These are phyloP conservation scores for Heterobasidion annosum DNA, from an alignment of 1,284 basidiomycete species.

Conservation along the genomic window DNA sequence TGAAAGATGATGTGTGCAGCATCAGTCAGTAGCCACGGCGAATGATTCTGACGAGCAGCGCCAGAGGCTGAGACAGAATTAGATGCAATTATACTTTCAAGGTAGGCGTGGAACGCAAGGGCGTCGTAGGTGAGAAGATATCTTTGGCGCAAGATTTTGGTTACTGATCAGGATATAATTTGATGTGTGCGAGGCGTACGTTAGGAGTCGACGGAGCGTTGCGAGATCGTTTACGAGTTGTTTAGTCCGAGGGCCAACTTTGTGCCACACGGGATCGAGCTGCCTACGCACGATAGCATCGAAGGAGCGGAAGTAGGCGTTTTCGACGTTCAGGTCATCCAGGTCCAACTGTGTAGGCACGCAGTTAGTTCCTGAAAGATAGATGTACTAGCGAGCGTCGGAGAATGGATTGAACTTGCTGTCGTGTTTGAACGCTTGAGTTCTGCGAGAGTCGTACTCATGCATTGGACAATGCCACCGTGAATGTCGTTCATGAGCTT, in stretches of 20 bases:
- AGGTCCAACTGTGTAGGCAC: slow-evolving; percentile 65
- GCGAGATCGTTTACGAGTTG: slow-evolving; percentile 87
- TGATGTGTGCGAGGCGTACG: slow-evolving; percentile 44
- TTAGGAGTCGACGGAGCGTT: slow-evolving; percentile 77
- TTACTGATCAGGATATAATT: background rate
- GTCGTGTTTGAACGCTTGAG: slow-evolving; percentile 83
- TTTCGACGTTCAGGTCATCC: slow-evolving; percentile 90
- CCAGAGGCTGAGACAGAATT: slow-evolving; percentile 51
- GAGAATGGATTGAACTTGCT: slow-evolving; percentile 31
- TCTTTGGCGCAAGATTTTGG: slow-evolving; percentile 25
- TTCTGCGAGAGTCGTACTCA: slow-evolving; percentile 86
- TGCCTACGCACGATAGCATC: slow-evolving; percentile 85
- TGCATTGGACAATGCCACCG: slow-evolving; percentile 88
- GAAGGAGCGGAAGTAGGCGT: slow-evolving; percentile 92
- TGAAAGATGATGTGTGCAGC: slow-evolving; percentile 85
- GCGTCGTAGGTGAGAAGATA: slow-evolving; percentile 90
- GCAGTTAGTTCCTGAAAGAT: background rate
- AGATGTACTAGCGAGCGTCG: background rate
- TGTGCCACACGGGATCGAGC: slow-evolving; percentile 94
- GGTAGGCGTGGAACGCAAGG: slow-evolving; percentile 85
- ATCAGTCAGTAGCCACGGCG: slow-evolving; percentile 84
- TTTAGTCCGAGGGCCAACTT: slow-evolving; percentile 87
- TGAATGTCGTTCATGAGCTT: slow-evolving; percentile 89
- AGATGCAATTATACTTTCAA: slow-evolving; percentile 83
- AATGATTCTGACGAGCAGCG: slow-evolving; percentile 54